A percentile compares a stretch with the other conserved stretches of the same genome.
These are phyloP conservation scores for Colletotrichum sp. DNA, from an alignment of 2,329 filamentous ascomycete genomes.

Conservation along the genomic window DNA sequence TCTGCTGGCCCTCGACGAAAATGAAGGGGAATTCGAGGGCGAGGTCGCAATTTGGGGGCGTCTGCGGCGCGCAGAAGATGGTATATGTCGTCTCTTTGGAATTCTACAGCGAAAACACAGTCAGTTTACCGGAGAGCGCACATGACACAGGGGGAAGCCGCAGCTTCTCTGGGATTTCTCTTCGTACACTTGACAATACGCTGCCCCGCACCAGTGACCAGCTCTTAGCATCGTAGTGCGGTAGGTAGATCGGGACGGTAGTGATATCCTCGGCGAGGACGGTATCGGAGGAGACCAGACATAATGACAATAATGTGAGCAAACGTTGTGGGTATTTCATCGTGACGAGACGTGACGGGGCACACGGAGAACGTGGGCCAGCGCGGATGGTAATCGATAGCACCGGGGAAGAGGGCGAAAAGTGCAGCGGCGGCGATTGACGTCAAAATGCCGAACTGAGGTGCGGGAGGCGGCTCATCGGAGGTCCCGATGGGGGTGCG, in stretches of 20 bases:
- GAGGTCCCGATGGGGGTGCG: neutral
- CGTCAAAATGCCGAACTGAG: neutral
- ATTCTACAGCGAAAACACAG: slow-evolving; percentile 32
- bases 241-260: slow-evolving; percentile 49
- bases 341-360: neutral
- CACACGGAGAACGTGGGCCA: neutral
- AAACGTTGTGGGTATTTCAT: slow-evolving; percentile 20
- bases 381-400: neutral
- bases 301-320: slow-evolving; percentile 30
- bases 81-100: slow-evolving; percentile 48
- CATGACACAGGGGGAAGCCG: neutral
- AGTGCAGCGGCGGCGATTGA: neutral
- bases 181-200: slow-evolving; percentile 44
- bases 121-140: neutral
- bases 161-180: neutral
- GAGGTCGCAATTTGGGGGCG: slow-evolving; percentile 45
- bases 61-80: slow-evolving; percentile 50
- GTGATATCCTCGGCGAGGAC: slow-evolving; percentile 29
- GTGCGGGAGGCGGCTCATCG: neutral
- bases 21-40: slow-evolving; percentile 51
- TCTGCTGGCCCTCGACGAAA: slow-evolving; percentile 48
- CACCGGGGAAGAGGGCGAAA: neutral
- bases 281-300: slow-evolving; percentile 6
- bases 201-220: slow-evolving; percentile 52
- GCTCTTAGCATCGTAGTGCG: slow-evolving; percentile 43